Base-by-base conservation (phyloP, 2,329 filamentous ascomycete genomes). In the Cadophora malorum region DNA sequence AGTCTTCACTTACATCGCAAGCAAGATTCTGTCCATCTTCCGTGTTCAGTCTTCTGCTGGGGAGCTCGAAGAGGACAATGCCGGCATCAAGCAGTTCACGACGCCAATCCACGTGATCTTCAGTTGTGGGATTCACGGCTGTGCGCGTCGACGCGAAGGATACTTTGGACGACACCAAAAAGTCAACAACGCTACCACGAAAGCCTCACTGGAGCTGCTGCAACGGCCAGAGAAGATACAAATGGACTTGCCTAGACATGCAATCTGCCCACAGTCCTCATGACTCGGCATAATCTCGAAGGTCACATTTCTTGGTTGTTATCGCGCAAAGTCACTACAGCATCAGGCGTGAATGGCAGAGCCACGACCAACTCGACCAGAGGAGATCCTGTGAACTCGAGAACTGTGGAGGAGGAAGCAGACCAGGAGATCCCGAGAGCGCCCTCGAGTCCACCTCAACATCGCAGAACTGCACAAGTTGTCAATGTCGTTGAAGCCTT, bases 251-350 rank as follows among this genome's bases (percentile, higher is more conserved):
- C 59, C 35, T 63, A 52, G 70, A 65, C 58, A 68, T 69, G 53
- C 63, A 64, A 65, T 67, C 66, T 56, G 60, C 67, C 71, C 31
- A 64, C 67, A 65, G 65, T 69, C 75, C 74, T 72, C 71, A 78
- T 78, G 77, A 78, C 77, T 77, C 73, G 74, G 68, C 72, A 78
- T 71, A 78, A 78, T 71, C 74, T 78, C 52, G 70, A 73, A 69
- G 65, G 52, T 71, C 77, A 78, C 63, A 75, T 78, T 68, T 73
- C 75, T 66, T 78, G 77, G 77, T 74, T 78, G 64, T 72, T 78
- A 62, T 71, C 73, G 52, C 70, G 70, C 63, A 67, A 74, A 73
- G 71, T 75, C 64, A 71, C 71, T 73, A 70, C 70, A 45, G 70
- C 73, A 33, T 69, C 63, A 65, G 65, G 63, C 63, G 68, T 68